Percentiles rank a stretch among this genome's conserved stretches.
Evolutionary conservation across 176 grass and related monocot genomes (phyloP).

Genomic region (Coix lacrymajobi): DNA sequence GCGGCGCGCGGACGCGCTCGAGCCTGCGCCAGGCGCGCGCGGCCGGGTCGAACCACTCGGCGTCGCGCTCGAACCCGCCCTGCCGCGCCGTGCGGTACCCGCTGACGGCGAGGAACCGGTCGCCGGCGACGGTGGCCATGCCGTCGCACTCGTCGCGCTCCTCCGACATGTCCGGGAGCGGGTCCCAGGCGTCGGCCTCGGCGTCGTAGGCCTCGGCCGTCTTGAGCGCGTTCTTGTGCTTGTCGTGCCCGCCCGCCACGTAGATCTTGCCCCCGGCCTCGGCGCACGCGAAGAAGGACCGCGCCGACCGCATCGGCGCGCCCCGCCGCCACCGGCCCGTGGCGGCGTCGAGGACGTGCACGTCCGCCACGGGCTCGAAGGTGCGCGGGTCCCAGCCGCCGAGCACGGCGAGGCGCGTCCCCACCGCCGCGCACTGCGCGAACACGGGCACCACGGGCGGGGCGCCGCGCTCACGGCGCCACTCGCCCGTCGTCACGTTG

Average conservation of each 20-base stretch:
- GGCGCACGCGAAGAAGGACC: slow-evolving; percentile 75
- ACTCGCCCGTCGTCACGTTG: slow-evolving; percentile 54
- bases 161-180: slow-evolving; percentile 80
- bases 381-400: slow-evolving; percentile 76
- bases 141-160: slow-evolving; percentile 81
- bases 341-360: slow-evolving; percentile 59
- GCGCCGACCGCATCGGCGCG: slow-evolving; percentile 30
- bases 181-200: slow-evolving; percentile 43
- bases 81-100: slow-evolving; percentile 86
- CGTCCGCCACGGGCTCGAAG: slow-evolving; percentile 66
- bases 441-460: slow-evolving; percentile 45
- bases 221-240: slow-evolving; percentile 89
- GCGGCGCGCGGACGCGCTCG: slow-evolving; percentile 30
- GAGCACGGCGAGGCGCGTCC: slow-evolving; percentile 37
- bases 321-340: slow-evolving; percentile 39
- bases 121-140: slow-evolving; percentile 48
- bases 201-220: slow-evolving; percentile 76
- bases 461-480: slow-evolving; percentile 43
- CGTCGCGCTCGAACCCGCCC: slow-evolving; percentile 69
- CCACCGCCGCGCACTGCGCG: slow-evolving; percentile 53
- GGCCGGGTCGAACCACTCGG: slow-evolving; percentile 63
- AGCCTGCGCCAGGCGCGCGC: slow-evolving; percentile 43
- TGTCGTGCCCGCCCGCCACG: slow-evolving; percentile 79
- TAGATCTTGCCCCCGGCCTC: slow-evolving; percentile 49
- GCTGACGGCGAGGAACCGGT: slow-evolving; percentile 56